phyloP scores from a whole-genome alignment of 169 alveolate genomes.

The Cryptosporidium tyzzeri region DNA sequence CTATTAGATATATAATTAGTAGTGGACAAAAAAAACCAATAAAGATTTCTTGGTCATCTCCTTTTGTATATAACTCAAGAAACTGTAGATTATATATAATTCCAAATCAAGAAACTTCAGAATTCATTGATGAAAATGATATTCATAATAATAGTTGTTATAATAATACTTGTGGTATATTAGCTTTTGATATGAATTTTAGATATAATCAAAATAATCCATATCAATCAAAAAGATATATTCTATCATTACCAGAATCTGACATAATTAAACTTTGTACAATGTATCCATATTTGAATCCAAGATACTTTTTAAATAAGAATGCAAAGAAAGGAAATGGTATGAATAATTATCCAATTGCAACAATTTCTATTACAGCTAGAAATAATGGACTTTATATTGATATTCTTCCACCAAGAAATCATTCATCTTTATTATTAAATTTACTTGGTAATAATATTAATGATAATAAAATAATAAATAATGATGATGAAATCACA shows the following conservation, averaged over 20 bases:
- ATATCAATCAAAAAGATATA: constrained; percentile 61
- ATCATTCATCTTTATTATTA: constrained; percentile 43
- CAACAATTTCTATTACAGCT: constrained; percentile 46
- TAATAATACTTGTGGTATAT: constrained; percentile 7
- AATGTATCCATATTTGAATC: constrained; percentile 67
- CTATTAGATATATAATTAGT: constrained; percentile 3
- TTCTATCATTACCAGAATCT: constrained; percentile 63
- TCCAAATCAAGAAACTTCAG: constrained; percentile 10
- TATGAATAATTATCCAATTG: constrained; percentile 55
- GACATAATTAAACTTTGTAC: constrained; percentile 53
- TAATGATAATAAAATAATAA: not conserved
- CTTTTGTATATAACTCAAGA: constrained; percentile 57
- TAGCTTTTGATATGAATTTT: constrained; percentile 66
- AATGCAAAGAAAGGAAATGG: constrained; percentile 11
- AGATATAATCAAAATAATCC: constrained; percentile 49
- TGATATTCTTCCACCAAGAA: constrained; percentile 73
- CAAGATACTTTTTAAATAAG: constrained; percentile 64
- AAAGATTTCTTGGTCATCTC: constrained; percentile 61
- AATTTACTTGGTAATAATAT: constrained; percentile 10
- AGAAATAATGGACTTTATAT: constrained; percentile 64
- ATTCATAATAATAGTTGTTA: too few species aligned
- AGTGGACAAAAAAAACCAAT: constrained; percentile 7
- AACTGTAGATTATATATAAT: constrained; percentile 64
- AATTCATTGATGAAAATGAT: not conserved
- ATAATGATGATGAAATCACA: not conserved